phyloP scores from a whole-genome alignment of 768 basidiomycete genomes.

The Tricholoma saponaceum region DNA sequence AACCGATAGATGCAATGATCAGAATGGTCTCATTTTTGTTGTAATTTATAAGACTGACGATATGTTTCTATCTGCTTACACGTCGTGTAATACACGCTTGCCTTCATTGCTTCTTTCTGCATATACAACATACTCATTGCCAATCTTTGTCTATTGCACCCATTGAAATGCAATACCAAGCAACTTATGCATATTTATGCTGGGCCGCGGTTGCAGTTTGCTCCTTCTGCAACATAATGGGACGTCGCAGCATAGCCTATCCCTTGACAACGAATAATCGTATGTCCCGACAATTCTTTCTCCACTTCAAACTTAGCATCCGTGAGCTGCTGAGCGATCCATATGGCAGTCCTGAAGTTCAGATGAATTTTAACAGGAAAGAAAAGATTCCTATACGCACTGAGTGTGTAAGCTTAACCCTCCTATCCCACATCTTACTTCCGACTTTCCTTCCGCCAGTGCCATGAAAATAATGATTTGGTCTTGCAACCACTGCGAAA shows the following conservation, averaged over 20 bases:
- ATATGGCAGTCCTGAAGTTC: slow-evolving; percentile 57
- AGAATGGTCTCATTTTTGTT: slow-evolving; percentile 1
- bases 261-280: slow-evolving; percentile 57
- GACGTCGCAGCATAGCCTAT: slow-evolving; percentile 45
- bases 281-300: slow-evolving; percentile 34
- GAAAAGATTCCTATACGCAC: slow-evolving; percentile 27
- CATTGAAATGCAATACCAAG: neutral
- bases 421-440: slow-evolving; percentile 47
- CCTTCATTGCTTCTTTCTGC: neutral
- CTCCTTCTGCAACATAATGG: neutral
- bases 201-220: neutral
- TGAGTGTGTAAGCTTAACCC: slow-evolving; percentile 67
- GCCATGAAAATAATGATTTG: slow-evolving; percentile 79
- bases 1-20: slow-evolving; percentile 44
- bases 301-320: slow-evolving; percentile 58
- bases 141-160: neutral
- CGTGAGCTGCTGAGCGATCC: slow-evolving; percentile 66
- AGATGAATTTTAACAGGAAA: neutral
- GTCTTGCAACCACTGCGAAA: slow-evolving; percentile 49
- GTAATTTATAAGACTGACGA: slow-evolving; percentile 13
- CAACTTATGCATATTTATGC: neutral
- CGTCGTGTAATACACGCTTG: neutral
- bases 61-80: slow-evolving; percentile 1
- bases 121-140: slow-evolving; percentile 6
- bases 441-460: slow-evolving; percentile 61